Evolutionary conservation across 805 yeast species (phyloP).

Genomic region (Yarrowia osloensis): DNA sequence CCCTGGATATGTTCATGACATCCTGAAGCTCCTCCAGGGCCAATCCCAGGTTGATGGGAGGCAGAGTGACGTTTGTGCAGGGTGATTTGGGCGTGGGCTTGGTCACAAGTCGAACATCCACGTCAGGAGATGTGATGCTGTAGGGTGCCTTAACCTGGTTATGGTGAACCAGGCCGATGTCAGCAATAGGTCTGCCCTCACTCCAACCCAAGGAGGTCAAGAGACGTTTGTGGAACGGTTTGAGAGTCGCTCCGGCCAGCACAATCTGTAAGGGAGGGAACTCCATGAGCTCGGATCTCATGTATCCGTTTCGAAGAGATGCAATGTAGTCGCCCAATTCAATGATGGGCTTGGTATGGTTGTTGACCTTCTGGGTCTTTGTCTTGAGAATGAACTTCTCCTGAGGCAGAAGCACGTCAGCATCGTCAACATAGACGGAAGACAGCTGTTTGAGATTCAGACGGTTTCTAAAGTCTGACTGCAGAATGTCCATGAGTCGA

Average conservation of each 20-base stretch:
- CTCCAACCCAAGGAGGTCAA: conserved; percentile 15
- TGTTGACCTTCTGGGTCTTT: background rate
- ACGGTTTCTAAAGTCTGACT: conserved; percentile 15
- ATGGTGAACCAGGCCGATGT: conserved; percentile 7
- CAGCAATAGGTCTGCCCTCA: conserved; percentile 17
- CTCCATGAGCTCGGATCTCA: conserved; percentile 18
- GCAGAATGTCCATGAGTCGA: conserved; percentile 22
- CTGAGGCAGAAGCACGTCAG: conserved; percentile 15
- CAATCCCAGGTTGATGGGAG: background rate
- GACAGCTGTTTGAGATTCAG: conserved; percentile 19
- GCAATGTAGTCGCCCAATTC: conserved; percentile 17
- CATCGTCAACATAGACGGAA: conserved; percentile 14
- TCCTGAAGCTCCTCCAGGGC: conserved; percentile 24
- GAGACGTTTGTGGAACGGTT: conserved; percentile 13
- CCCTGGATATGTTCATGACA: background rate
- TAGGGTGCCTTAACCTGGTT: background rate
- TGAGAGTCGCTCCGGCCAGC: conserved; percentile 9
- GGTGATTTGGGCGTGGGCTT: background rate
- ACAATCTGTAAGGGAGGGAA: conserved; percentile 24
- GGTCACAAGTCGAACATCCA: conserved; percentile 6
- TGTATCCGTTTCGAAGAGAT: conserved; percentile 20
- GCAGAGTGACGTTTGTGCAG: background rate
- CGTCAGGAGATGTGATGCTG: background rate
- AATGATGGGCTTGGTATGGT: conserved; percentile 12
- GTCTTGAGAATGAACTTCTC: conserved; percentile 19